phyloP scores from a whole-genome alignment of 305 asterid genomes.

The Euphrasia arctica region DNA sequence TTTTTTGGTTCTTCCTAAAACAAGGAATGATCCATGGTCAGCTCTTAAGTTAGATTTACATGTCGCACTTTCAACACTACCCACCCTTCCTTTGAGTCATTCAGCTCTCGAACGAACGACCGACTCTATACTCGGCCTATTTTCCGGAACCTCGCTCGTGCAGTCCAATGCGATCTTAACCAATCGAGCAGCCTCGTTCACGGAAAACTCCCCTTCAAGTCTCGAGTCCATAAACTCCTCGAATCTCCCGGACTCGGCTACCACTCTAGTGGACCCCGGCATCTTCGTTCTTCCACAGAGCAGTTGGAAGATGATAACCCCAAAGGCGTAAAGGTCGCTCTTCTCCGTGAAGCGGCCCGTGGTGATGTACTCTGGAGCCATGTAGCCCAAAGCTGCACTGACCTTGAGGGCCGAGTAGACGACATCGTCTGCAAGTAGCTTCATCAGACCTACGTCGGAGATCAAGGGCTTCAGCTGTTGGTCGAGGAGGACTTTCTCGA shows the following conservation, averaged over 20 bases:
- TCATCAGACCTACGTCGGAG: slow-evolving; percentile 73
- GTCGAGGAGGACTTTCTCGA: slow-evolving; percentile 70
- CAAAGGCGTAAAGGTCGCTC: slow-evolving; percentile 90
- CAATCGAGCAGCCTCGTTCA: slow-evolving; percentile 49
- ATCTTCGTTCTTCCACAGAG: slow-evolving; percentile 63
- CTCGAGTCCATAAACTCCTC: slow-evolving; percentile 46
- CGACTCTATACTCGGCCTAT: slow-evolving; percentile 58
- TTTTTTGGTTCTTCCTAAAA: no score
- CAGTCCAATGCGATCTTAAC: slow-evolving; percentile 61
- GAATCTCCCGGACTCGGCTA: slow-evolving; percentile 61
- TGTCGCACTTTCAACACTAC: background rate
- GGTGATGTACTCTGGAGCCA: slow-evolving; percentile 94
- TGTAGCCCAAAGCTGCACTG: slow-evolving; percentile 89
- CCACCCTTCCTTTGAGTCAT: background rate
- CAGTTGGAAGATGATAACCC: slow-evolving; percentile 81
- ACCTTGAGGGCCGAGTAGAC: slow-evolving; percentile 92
- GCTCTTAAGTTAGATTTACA: background rate
- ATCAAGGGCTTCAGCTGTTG: slow-evolving; percentile 59
- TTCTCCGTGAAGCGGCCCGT: slow-evolving; percentile 92
- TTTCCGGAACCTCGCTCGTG: slow-evolving; percentile 61
- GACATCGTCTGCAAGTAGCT: slow-evolving; percentile 89
- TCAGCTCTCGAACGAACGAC: slow-evolving; percentile 53
- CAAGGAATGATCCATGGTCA: no score
- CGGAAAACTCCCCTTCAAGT: slow-evolving; percentile 46
- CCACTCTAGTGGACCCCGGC: slow-evolving; percentile 40